phyloP scores from a whole-genome alignment of 306 rosid genomes.

The Carpinus viminea region DNA sequence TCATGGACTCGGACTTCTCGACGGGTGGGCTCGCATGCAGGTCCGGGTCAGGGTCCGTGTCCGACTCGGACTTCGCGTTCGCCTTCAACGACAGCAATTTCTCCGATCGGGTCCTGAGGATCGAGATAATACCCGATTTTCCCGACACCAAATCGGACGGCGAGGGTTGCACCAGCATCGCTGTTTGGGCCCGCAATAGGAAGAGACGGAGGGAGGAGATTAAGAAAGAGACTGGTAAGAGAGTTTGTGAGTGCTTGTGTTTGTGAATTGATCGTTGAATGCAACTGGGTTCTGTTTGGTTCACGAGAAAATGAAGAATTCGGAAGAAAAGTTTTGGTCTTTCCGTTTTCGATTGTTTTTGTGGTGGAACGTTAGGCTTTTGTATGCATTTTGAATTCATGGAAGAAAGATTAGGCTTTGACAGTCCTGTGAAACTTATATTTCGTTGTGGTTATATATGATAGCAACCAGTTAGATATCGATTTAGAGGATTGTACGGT shows the following conservation, averaged over 20 bases:
- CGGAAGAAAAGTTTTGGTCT: background rate
- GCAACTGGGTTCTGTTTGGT: background rate
- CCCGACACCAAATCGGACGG: constrained; percentile 23
- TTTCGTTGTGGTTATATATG: background rate
- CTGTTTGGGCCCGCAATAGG: constrained; percentile 37
- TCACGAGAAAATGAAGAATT: background rate
- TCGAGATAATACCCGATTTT: constrained; percentile 42
- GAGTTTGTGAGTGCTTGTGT: background rate
- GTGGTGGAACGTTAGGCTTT: background rate
- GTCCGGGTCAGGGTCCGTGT: background rate
- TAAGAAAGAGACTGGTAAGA: constrained; percentile 28
- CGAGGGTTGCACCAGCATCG: constrained; percentile 10
- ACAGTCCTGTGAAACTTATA: background rate
- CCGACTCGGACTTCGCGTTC: constrained; percentile 39
- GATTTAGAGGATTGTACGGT: background rate
- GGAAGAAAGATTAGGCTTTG: background rate
- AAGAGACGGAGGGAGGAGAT: constrained; percentile 46
- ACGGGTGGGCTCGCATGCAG: background rate
- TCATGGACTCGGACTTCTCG: constrained; percentile 23
- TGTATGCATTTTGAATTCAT: background rate
- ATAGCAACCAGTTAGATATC: background rate
- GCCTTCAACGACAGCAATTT: constrained; percentile 50
- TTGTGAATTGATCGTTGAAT: background rate
- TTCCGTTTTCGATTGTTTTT: background rate
- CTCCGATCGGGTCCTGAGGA: constrained; percentile 45